These are phyloP conservation scores for Trichoderma oligosporum DNA, from an alignment of 2,329 filamentous ascomycete species.

Conservation along the genomic window DNA sequence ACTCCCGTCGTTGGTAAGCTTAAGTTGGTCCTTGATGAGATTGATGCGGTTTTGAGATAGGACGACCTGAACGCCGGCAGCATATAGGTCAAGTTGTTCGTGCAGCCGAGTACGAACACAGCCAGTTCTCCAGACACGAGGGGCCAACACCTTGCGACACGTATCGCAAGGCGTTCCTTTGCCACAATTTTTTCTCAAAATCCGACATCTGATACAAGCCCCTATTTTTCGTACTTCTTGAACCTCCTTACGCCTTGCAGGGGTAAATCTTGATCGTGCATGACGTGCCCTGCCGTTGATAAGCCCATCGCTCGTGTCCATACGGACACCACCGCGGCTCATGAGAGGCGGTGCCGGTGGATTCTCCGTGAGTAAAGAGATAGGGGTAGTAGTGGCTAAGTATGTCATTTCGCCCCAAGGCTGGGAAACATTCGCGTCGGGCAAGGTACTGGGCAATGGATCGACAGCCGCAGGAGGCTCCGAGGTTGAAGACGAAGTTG, in stretches of 20 bases:
- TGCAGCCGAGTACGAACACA: conserved; percentile 61
- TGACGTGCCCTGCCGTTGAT: conserved; percentile 50
- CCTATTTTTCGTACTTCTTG: conserved; percentile 62
- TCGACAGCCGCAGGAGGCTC: conserved; percentile 15
- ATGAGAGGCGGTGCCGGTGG: conserved; percentile 33
- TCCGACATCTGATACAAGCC: conserved; percentile 63
- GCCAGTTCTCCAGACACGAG: conserved; percentile 61
- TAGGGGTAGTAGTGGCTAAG: conserved; percentile 36
- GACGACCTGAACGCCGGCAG: conserved; percentile 60
- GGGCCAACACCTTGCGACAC: conserved; percentile 59
- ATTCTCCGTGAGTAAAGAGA: conserved; percentile 31
- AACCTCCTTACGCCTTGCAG: conserved; percentile 59
- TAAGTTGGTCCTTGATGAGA: conserved; percentile 47
- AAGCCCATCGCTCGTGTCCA: conserved; percentile 44
- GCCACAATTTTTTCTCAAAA: conserved; percentile 64
- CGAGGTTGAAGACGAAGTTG: conserved; percentile 31
- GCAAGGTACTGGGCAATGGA: conserved; percentile 20
- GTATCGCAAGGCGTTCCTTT: conserved; percentile 60
- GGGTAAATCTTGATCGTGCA: conserved; percentile 55
- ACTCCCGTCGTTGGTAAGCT: conserved; percentile 47
- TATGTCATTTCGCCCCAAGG: conserved; percentile 55
- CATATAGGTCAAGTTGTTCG: conserved; percentile 60
- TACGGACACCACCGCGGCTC: conserved; percentile 48
- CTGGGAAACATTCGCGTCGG: conserved; percentile 33
- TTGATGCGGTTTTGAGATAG: conserved; percentile 59